phyloP scores from a whole-genome alignment of 2,329 filamentous ascomycete species.

The Tolypocladium ovalisporum region DNA sequence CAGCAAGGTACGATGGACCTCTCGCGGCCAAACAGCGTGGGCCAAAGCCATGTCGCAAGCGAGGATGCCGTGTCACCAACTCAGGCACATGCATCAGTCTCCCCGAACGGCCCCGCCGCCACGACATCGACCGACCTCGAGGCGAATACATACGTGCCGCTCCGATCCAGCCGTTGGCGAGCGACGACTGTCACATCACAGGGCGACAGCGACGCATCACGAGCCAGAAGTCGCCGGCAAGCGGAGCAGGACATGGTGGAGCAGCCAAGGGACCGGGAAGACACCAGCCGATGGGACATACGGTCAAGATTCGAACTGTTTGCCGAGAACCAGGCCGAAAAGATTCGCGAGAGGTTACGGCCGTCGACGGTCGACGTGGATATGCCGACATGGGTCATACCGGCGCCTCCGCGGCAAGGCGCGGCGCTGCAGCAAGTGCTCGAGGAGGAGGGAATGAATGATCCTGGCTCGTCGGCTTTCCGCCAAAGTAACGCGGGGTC shows the following conservation, averaged over 20 bases:
- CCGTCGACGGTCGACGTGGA: constrained; percentile 42
- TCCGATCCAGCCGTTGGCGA: constrained; percentile 15
- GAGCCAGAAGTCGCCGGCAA: not conserved
- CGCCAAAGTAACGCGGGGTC: constrained; percentile 11
- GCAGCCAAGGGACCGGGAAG: constrained; percentile 7
- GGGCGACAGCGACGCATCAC: not conserved
- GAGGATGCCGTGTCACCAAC: constrained; percentile 11
- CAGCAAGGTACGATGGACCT: constrained; percentile 18
- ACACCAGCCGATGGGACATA: constrained; percentile 40
- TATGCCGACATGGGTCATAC: constrained; percentile 49
- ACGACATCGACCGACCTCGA: constrained; percentile 14
- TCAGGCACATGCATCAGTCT: not conserved
- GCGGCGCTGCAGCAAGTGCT: constrained; percentile 44
- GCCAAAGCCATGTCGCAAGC: constrained; percentile 11
- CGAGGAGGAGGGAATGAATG: constrained; percentile 35
- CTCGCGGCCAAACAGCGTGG: constrained; percentile 23
- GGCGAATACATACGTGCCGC: constrained; percentile 12
- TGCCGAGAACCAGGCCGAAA: constrained; percentile 49
- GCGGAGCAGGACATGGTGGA: not conserved
- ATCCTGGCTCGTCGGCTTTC: constrained; percentile 3
- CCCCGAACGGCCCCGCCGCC: constrained; percentile 11
- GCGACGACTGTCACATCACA: constrained; percentile 1
- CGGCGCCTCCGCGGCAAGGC: constrained; percentile 48
- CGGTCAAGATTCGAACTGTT: constrained; percentile 48
- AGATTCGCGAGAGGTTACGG: constrained; percentile 43